Base-by-base conservation (phyloP, 768 basidiomycete species). In the Mycena maculata region DNA sequence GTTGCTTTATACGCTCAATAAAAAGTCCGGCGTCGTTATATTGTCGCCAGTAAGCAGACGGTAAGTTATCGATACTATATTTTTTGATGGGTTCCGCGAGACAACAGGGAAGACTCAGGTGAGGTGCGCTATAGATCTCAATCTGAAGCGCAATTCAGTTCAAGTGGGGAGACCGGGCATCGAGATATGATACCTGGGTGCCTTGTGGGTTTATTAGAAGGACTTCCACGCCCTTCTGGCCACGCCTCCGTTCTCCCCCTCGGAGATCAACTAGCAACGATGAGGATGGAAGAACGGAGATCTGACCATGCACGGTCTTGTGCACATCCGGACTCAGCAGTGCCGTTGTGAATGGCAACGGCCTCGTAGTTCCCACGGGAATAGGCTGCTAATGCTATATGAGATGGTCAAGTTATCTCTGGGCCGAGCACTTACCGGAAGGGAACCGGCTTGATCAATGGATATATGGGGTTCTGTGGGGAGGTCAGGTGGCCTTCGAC, bases 191-290 rank as follows among this genome's bases (percentile, higher is more conserved):
- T 65, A 84, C 86, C 71, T 79, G 73, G 3, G 54, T 48, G 9
- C 85, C 85, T 50, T 79, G 76, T 25, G 82, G 61, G 71, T 78
- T 77, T 31, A 87, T 76, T 27, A 85, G 61, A 25, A 87, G 70
- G 13, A 88, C 84, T 67, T 86, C 80, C 15, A 80, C 75, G 7
- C 85, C 87, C 65, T 78, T 82, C 30, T 78, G 73, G 7, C 84
- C 83, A 42, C 79, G 81, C 49, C 84, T 77, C 6, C 85, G 80
- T 66, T 87, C 84, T 30, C 83, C 82, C 74, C 87, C 85, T n/a
- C 87, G 83, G 54, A 88, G 84, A 72, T 89, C 87, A 28, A 88
- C 82, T 1, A 88, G 78, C n/a, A 86, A 67, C 23, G 84, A 80
- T 49, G 72, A 78, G 2, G 86, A 87, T 10, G 85, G 84, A 11